Percentiles rank a stretch among this genome's conserved stretches.
Conservation (phyloP, 352 stramenopile species). For the Globisporangium megalacanthum region DNA sequence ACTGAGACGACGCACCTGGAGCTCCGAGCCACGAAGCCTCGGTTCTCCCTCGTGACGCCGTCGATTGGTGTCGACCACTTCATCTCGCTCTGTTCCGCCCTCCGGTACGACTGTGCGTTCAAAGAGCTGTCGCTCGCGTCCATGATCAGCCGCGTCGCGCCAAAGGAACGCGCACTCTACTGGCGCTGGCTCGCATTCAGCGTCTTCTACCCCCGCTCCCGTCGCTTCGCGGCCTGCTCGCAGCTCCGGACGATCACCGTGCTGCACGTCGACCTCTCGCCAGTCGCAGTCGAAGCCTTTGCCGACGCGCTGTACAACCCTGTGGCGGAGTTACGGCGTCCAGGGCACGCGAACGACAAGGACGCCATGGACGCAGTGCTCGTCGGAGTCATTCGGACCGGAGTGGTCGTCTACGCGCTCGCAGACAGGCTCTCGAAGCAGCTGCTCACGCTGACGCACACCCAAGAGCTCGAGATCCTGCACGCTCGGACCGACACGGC, state of each 20-base stretch:
- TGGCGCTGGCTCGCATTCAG: slow-evolving; percentile 7
- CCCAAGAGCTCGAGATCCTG: not conserved
- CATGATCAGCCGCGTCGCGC: not conserved
- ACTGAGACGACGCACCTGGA: too few species aligned
- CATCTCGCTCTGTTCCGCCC: not conserved
- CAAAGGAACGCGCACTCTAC: not conserved
- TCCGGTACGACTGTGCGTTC: slow-evolving; percentile 1
- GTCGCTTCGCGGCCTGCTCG: not conserved
- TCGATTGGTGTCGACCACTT: not conserved
- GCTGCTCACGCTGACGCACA: not conserved
- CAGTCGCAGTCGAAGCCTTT: not conserved
- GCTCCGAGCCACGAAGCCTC: not conserved
- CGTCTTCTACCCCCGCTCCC: slow-evolving; percentile 7
- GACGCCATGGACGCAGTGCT: slow-evolving; percentile 1
- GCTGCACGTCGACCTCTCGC: not conserved
- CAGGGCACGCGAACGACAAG: not conserved
- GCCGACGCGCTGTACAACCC: not conserved
- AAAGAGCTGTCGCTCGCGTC: not conserved
- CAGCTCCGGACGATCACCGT: slow-evolving; percentile 1
- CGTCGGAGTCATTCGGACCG: not conserved
- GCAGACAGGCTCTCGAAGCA: not conserved
- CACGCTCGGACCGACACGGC: not conserved
- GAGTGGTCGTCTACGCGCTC: not conserved
- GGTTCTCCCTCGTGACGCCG: not conserved
- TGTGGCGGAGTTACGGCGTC: not conserved